Base-by-base conservation (phyloP, 139 green algal species). In the Chlorella sp. region DNA sequence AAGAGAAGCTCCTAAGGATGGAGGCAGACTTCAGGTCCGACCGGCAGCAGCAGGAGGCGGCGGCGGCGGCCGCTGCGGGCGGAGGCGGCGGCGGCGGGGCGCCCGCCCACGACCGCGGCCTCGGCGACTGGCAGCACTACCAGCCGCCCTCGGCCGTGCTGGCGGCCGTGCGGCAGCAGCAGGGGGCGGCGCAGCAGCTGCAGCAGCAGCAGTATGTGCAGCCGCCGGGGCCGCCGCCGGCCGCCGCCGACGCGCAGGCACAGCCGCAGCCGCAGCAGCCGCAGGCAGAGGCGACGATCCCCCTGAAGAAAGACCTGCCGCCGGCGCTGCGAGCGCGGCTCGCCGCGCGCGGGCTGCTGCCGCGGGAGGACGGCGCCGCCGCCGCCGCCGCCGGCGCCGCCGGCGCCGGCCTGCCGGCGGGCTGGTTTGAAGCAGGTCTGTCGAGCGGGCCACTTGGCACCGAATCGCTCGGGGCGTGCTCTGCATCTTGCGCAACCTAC, bases 301-400 rank as follows among this genome's bases (percentile, higher is more conserved):
- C n/a, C n/a, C n/a, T n/a, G n/a, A 74, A 78, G 65, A 81, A 78
- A 33, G 31, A 80, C 11, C 84, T 94, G n/a, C 90, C 90, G 2
- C 81, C 90, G 1, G 83, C 86, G 23, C 76, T 94, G 40, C 56
- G 59, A 4, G 84, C 82, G 0, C 74, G 88, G 9, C 85, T 94
- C 27, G 73, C 77, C 12, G 85, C 82, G 0, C 61, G 88, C 1
- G 90, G 90, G 61, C 89, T 94, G 31, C 56, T 93, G 53, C 80
- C 69, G 9, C 65, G 75, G 43, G 62, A 46, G 19, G 78, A 50
- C 0, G 35, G 19, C 1, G 29, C 25, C 33, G 60, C 8, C 8
- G 58, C 41, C 3, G 43, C 73, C 25, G 46, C 45, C 21, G 29
- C 48, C 15, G 19, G 45, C 27, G 67, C 59, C 35, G 29, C 33